Evolutionary conservation across 1,284 basidiomycete genomes (phyloP).

Genomic region (Volvariella surrecta): DNA sequence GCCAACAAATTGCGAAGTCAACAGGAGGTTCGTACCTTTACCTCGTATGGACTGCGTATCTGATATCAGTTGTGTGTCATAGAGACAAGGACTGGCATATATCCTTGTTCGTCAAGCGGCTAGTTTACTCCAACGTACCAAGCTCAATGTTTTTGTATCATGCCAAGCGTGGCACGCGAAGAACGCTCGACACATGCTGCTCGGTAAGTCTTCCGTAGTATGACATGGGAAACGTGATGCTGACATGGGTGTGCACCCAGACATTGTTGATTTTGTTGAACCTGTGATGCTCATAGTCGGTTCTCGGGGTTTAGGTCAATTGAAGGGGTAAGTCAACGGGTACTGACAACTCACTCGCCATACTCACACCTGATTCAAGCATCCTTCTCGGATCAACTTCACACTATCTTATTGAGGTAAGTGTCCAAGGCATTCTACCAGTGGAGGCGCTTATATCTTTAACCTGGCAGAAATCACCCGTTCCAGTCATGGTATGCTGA

Average conservation of each 20-base stretch:
- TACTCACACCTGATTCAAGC: constrained; percentile 29
- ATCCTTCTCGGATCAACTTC: constrained; percentile 96
- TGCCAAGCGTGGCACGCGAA: constrained; percentile 97
- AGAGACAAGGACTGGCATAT: constrained; percentile 86
- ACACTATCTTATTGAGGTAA: constrained; percentile 87
- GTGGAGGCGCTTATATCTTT: neutral
- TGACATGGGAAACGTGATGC: neutral
- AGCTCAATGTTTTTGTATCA: constrained; percentile 76
- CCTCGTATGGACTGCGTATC: too few relatives aligned
- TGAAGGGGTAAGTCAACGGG: constrained; percentile 72
- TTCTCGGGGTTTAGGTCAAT: constrained; percentile 81
- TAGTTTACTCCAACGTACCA: constrained; percentile 83
- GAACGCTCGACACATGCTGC: constrained; percentile 87
- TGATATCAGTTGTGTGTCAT: constrained; percentile 6
- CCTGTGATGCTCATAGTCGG: constrained; percentile 95
- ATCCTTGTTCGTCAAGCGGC: constrained; percentile 86
- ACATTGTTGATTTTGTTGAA: constrained; percentile 86
- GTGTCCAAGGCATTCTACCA: constrained; percentile 9
- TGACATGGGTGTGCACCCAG: constrained; percentile 25
- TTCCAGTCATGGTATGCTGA: constrained; percentile 72
- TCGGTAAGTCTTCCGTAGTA: constrained; percentile 38
- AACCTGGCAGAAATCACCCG: constrained; percentile 64
- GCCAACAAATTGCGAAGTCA: constrained; percentile 74
- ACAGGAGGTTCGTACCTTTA: constrained; percentile 76
- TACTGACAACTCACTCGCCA: neutral